Conservation (phyloP, 2,329 filamentous ascomycete genomes). For the Fusarium fujikuroi region DNA sequence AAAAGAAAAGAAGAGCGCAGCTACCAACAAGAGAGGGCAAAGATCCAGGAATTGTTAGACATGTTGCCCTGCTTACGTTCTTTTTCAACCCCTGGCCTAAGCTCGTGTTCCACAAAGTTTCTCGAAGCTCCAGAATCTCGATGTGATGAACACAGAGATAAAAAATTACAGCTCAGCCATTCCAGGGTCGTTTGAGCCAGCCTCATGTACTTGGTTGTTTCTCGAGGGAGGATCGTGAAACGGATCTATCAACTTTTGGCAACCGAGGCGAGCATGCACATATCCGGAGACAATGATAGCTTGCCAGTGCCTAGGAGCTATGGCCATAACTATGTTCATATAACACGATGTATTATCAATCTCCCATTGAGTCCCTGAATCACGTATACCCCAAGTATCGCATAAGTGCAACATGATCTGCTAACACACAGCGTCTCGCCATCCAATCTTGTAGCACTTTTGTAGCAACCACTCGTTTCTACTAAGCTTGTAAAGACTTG, state of each 20-base stretch:
- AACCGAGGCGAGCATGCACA: constrained; percentile 1
- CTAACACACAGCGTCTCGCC: constrained; percentile 11
- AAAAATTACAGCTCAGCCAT: constrained; percentile 1
- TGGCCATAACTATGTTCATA: not conserved
- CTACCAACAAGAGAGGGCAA: not conserved
- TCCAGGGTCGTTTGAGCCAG: constrained; percentile 27
- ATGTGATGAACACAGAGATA: constrained; percentile 11
- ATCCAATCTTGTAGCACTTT: constrained; percentile 37
- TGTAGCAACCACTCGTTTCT: constrained; percentile 8
- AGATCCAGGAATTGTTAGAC: constrained; percentile 9
- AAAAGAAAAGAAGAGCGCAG: not conserved
- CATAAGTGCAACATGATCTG: constrained; percentile 27
- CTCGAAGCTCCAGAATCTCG: constrained; percentile 23
- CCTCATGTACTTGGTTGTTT: constrained; percentile 23
- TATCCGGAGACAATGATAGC: not conserved
- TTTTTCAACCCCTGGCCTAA: not conserved
- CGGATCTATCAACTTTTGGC: constrained; percentile 6
- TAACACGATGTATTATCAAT: not conserved
- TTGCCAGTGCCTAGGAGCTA: not conserved
- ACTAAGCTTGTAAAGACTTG: not conserved
- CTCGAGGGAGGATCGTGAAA: constrained; percentile 19
- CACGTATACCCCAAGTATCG: constrained; percentile 7
- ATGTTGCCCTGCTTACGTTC: not conserved
- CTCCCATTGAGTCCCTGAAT: not conserved
- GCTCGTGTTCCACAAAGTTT: constrained; percentile 19